phyloP scores from a whole-genome alignment of 2,329 filamentous ascomycete genomes.

The Calonectria fujianensis region DNA sequence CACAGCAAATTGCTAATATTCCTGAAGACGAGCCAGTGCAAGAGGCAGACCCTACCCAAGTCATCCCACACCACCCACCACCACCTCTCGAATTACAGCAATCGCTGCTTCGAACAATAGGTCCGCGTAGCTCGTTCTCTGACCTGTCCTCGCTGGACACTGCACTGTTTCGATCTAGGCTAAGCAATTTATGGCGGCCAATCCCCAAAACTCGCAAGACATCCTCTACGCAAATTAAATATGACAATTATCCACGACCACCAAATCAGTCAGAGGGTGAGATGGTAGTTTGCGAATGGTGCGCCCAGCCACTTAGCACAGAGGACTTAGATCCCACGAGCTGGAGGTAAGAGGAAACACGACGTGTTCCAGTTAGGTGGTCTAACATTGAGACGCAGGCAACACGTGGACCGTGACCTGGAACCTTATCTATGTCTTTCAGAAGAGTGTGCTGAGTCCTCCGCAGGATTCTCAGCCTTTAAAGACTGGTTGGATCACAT shows the following conservation, averaged over 20 bases:
- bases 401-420: neutral
- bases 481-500: constrained; percentile 10
- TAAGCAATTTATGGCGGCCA: neutral
- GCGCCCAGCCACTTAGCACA: neutral
- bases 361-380: too few species aligned
- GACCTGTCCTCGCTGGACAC: neutral
- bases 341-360: neutral
- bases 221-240: constrained; percentile 2
- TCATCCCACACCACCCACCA: neutral
- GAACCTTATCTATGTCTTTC: neutral
- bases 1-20: neutral
- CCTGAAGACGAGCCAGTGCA: neutral
- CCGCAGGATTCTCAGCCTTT: neutral
- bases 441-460: neutral
- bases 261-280: neutral
- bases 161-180: neutral
- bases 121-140: neutral
- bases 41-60: too few species aligned
- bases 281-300: neutral
- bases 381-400: neutral
- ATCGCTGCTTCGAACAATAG: neutral
- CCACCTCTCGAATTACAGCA: neutral
- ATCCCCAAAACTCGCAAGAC: neutral
- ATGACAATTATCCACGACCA: neutral
- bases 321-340: neutral